Percentiles rank a stretch among this genome's conserved stretches.
phyloP scores from a whole-genome alignment of 805 yeast genomes.

The Hanseniaspora guilliermondii region DNA sequence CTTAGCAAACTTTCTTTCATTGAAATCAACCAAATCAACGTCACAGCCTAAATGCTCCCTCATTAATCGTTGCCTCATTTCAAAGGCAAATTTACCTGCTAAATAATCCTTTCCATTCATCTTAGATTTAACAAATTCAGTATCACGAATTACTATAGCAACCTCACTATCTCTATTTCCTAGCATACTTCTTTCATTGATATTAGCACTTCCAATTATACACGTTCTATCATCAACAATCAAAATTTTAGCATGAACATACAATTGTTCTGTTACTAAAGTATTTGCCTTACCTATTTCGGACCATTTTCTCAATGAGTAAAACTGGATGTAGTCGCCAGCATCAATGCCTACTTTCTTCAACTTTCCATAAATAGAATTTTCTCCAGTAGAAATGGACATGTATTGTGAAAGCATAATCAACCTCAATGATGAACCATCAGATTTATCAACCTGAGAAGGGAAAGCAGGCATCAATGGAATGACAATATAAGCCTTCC shows the following conservation, averaged over 20 bases:
- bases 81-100: conserved; percentile 82
- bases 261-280: conserved; percentile 78
- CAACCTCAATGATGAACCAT: conserved; percentile 87
- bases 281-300: conserved; percentile 63
- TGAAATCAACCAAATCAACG: conserved; percentile 70
- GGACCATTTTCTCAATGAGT: conserved; percentile 91
- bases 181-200: conserved; percentile 91
- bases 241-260: conserved; percentile 85
- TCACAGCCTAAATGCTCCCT: conserved; percentile 93
- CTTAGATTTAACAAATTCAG: conserved; percentile 46
- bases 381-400: conserved; percentile 81
- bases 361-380: conserved; percentile 75
- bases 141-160: conserved; percentile 78
- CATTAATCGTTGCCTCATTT: conserved; percentile 81
- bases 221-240: conserved; percentile 89
- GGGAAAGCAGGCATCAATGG: conserved; percentile 98
- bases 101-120: conserved; percentile 75
- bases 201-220: conserved; percentile 92
- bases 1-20: conserved; percentile 56
- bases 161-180: conserved; percentile 92
- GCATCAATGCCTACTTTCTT: conserved; percentile 74
- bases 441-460: conserved; percentile 82
- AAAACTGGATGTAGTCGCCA: conserved; percentile 81
- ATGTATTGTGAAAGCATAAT: conserved; percentile 94
- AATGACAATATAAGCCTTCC: conserved; percentile 86